Conservation (phyloP, 2,329 filamentous ascomycete genomes). For the Aspergillus aculeatinus region DNA sequence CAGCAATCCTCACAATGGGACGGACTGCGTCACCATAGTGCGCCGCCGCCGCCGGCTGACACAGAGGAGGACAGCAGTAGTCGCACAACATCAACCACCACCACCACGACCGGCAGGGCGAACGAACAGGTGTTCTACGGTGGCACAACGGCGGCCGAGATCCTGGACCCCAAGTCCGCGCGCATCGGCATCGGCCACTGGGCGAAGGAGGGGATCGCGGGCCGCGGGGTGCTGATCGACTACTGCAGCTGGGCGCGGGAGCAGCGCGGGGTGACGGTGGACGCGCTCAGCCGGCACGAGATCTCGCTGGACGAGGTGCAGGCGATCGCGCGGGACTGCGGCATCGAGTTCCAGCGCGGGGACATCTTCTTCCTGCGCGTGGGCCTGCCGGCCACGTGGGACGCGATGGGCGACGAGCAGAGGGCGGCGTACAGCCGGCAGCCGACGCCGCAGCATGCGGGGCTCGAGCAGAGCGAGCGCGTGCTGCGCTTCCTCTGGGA, state of each 20-base stretch:
- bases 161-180: slow-evolving; percentile 30
- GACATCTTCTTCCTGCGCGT: slow-evolving; percentile 43
- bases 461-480: slow-evolving; percentile 40
- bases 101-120: slow-evolving; percentile 26
- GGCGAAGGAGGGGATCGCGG: slow-evolving; percentile 41
- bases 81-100: background rate
- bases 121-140: slow-evolving; percentile 37
- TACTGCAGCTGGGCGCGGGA: slow-evolving; percentile 35
- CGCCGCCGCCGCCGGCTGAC: slow-evolving; percentile 28
- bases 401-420: slow-evolving; percentile 28
- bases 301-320: slow-evolving; percentile 38
- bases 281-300: slow-evolving; percentile 35
- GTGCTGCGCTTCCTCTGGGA: slow-evolving; percentile 61
- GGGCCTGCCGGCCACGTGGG: slow-evolving; percentile 37
- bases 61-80: background rate
- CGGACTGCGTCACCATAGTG: slow-evolving; percentile 52
- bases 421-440: slow-evolving; percentile 33
- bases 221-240: slow-evolving; percentile 43
- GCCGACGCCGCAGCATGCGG: slow-evolving; percentile 33
- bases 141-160: slow-evolving; percentile 37
- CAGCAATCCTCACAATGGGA: slow-evolving; percentile 58
- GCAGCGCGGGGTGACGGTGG: slow-evolving; percentile 30
- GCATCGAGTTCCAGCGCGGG: slow-evolving; percentile 36
- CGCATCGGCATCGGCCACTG: slow-evolving; percentile 41
- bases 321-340: slow-evolving; percentile 35